Percentiles rank a stretch among this genome's conserved stretches.
phyloP scores from a whole-genome alignment of 305 asterid species.

The Lippia alba region DNA sequence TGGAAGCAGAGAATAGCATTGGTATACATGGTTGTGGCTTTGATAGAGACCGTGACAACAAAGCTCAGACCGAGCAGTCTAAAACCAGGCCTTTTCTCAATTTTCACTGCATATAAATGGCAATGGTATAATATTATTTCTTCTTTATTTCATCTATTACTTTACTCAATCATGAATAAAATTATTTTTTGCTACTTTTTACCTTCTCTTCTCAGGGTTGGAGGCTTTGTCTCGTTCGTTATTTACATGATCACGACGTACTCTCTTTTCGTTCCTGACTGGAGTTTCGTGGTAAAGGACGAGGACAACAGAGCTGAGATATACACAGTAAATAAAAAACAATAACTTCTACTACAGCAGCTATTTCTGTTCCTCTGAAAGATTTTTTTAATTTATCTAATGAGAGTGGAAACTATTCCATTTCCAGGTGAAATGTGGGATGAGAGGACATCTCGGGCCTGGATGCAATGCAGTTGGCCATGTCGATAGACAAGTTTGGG shows the following conservation, averaged over 20 bases:
- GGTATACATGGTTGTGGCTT: slow-evolving; percentile 79
- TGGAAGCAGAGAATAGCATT: slow-evolving; percentile 80
- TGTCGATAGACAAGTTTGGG: slow-evolving; percentile 89
- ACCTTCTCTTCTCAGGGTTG: slow-evolving; percentile 51
- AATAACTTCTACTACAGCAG: not conserved
- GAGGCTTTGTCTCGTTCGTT: slow-evolving; percentile 67
- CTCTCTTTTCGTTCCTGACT: slow-evolving; percentile 76
- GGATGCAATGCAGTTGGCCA: slow-evolving; percentile 93
- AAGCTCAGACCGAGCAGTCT: slow-evolving; percentile 66
- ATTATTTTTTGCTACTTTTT: not conserved
- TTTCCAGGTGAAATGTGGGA: slow-evolving; percentile 83
- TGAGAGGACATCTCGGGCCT: slow-evolving; percentile 90
- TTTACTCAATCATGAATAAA: not conserved
- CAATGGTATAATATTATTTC: slow-evolving; percentile 61
- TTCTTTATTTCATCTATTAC: not conserved
- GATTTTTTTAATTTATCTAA: no score
- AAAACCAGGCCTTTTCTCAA: slow-evolving; percentile 56
- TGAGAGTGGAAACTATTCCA: not conserved
- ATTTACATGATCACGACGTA: slow-evolving; percentile 67
- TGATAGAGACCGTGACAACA: slow-evolving; percentile 73
- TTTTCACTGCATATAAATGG: slow-evolving; percentile 83
- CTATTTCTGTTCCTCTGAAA: not conserved
- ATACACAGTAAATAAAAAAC: slow-evolving; percentile 54
- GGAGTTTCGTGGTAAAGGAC: slow-evolving; percentile 53
- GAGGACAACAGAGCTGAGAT: slow-evolving; percentile 36